Evolutionary conservation across 1,139 yeast genomes (phyloP), one percentile per base, ranked within the genome.

Genomic region (Pneumocystis canis): DNA sequence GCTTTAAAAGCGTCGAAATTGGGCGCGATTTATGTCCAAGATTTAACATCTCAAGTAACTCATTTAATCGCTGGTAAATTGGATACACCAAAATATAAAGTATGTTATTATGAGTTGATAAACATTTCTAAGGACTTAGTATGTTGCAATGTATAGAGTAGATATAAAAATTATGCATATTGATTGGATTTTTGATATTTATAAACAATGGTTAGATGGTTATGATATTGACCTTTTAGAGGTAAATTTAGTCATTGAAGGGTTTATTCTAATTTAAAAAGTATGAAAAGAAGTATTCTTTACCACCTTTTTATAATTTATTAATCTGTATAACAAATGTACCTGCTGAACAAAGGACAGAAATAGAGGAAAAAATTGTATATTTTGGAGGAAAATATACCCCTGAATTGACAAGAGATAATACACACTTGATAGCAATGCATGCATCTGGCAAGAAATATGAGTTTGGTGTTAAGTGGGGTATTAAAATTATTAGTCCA

Each of bases 401-500:
- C 0, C 83, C 82, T 18, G 80, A 86, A 0, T 74, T 89, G 62
- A 80, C 85, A 2, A 74, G 76, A 14, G 72, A 77, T 5, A 80
- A 79, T 59, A 73, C 81, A 3, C 79, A 83, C 67, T 76, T 88
- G 1, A 77, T 84, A 0, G 78, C 83, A 3, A 78, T 82, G 25
- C 82, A 79, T 60, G 73, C 74, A 35, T 69, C 73, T 25, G 95
- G 96, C 0, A 80, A 79, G 65, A 76, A 94, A 66, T 85, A 78
- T 69, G 76, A 75, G 35, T 84, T 81, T 71, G 89, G 92, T 0
- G 64, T 77, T 6, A 83, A 82, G 69, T 85, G 92, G 90, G 77
- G 77, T 5, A 80, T 84, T 2, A 85, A 87, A 0, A 79, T 84
- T 0, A 81, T 88, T 2, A 89, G 86, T 70, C 92, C 94, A 0